These are phyloP conservation scores for Chytriomyces confervae DNA, from an alignment of 192 early-diverging fungal species.

Conservation along the genomic window DNA sequence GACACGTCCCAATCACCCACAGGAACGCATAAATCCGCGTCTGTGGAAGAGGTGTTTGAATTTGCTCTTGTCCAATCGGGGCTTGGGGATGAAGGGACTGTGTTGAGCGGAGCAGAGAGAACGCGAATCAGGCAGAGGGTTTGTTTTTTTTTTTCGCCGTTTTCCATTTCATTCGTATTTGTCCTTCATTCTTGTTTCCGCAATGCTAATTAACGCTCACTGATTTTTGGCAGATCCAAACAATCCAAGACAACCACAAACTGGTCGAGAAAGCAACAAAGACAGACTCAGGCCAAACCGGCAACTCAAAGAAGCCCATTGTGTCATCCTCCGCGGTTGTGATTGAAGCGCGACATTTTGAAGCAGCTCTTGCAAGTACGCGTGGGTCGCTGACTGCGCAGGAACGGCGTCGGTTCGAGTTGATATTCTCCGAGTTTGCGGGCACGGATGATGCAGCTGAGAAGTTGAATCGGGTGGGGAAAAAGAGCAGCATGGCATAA, in stretches of 20 bases:
- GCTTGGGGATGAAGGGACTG: slow-evolving; percentile 11
- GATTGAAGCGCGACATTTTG: slow-evolving; percentile 51
- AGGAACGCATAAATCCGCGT: not conserved
- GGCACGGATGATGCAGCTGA: slow-evolving; percentile 14
- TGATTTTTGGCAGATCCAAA: not conserved
- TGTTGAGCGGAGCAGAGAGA: slow-evolving; percentile 29
- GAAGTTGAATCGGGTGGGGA: slow-evolving; percentile 33
- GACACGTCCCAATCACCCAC: not conserved
- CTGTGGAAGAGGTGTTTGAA: not conserved
- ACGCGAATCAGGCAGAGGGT: slow-evolving; percentile 38
- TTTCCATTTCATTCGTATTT: not conserved
- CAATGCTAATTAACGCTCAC: not conserved
- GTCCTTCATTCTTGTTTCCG: not conserved
- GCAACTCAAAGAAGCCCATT: not conserved
- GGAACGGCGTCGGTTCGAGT: slow-evolving; percentile 58
- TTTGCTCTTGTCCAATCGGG: slow-evolving; percentile 32
- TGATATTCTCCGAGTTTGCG: slow-evolving; percentile 54
- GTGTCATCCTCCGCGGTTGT: not conserved
- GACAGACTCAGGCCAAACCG: slow-evolving; percentile 26
- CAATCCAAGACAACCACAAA: slow-evolving; percentile 34
- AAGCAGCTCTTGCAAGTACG: slow-evolving; percentile 62
- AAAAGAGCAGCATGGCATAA: slow-evolving; percentile 35
- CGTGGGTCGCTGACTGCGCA: slow-evolving; percentile 67
- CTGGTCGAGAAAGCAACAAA: slow-evolving; percentile 24
- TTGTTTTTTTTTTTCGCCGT: not conserved